Base-by-base conservation (phyloP, 2,329 filamentous ascomycete genomes). In the Xylaria sp. region DNA sequence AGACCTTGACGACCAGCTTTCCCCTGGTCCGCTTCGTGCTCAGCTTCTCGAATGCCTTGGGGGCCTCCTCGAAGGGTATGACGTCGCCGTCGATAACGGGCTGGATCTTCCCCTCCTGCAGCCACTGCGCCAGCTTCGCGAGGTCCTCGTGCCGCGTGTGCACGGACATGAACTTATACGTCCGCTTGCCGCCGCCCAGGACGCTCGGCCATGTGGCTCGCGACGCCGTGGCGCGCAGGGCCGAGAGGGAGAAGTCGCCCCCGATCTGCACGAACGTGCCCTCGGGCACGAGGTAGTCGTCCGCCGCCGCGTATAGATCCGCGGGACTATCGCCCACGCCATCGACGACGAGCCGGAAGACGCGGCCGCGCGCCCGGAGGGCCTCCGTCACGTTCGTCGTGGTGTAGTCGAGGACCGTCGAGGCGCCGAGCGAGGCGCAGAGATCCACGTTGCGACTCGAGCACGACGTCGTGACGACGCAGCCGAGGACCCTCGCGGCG, bases 371-470 rank as follows among this genome's bases (percentile, higher is more conserved):
- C 0, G 80, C 77, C 68, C 82, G 83, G 8, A 91, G 77, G 2
- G 76, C 77, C 28, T 81, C 79, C 4, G 83, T 74, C 1, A 90
- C 78, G 75, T 90, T 79, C 37, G 80, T 76, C 0, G 80, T 78
- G 20, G 83, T 85, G 76, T 91, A 91, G 73, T 91, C 87, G 56
- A 91, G 82, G 37, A 91, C 84, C 67, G 89, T 86, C 72, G 91
- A 88, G 7, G 90, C 90, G 0, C 90, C 90, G 0, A 92, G 78
- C 2, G 80, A 78, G 69, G 84, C 84, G 75, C 87, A 89, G 1
- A 91, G 77, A 54, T 87, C 84, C 0, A 84, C 81, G 76, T 91
- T 92, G 6, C 77, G 77, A 0, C 80, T 82, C 10, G 89, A 91
- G 74, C 90, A 92, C 4, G 84, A 85, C 1, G 83, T 82, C 1